Evolutionary conservation across 2,329 filamentous ascomycete genomes (phyloP).

Genomic region (Nemania sp.): DNA sequence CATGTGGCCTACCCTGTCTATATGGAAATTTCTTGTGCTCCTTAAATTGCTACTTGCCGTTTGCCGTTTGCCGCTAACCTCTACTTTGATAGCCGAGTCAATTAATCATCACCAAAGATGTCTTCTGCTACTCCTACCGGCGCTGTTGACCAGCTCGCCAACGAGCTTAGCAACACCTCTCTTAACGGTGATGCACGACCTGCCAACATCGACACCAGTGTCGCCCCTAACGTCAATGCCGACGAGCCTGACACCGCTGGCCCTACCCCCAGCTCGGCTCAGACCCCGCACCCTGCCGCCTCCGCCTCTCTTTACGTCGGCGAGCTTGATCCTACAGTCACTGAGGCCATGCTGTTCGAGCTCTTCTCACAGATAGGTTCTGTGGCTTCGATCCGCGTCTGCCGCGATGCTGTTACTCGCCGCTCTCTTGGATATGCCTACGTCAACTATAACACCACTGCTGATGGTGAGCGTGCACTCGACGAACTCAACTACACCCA

Average conservation of each 20-base stretch:
- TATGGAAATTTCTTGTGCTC: background rate
- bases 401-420: slow-evolving; percentile 97
- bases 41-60: slow-evolving; percentile 13
- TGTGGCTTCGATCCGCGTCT: slow-evolving; percentile 99
- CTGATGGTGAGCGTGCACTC: slow-evolving; percentile 96
- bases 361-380: slow-evolving; percentile 99
- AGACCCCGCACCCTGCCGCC: slow-evolving; percentile 82
- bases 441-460: slow-evolving; percentile 99
- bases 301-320: slow-evolving; percentile 99
- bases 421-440: slow-evolving; percentile 99
- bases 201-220: slow-evolving; percentile 80
- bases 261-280: slow-evolving; percentile 78
- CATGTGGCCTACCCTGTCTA: background rate
- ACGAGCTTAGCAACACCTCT: slow-evolving; percentile 79
- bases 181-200: slow-evolving; percentile 76
- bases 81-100: slow-evolving; percentile 36
- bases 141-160: slow-evolving; percentile 83
- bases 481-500: slow-evolving; percentile 99
- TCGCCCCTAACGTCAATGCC: slow-evolving; percentile 64
- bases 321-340: slow-evolving; percentile 97
- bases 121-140: slow-evolving; percentile 67
- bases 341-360: slow-evolving; percentile 99
- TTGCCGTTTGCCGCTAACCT: slow-evolving; percentile 36
- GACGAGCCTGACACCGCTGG: slow-evolving; percentile 73
- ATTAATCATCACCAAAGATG: slow-evolving; percentile 60